Evolutionary conservation across 148 eudicot genomes (phyloP).

Genomic region (Cornus controversa): DNA sequence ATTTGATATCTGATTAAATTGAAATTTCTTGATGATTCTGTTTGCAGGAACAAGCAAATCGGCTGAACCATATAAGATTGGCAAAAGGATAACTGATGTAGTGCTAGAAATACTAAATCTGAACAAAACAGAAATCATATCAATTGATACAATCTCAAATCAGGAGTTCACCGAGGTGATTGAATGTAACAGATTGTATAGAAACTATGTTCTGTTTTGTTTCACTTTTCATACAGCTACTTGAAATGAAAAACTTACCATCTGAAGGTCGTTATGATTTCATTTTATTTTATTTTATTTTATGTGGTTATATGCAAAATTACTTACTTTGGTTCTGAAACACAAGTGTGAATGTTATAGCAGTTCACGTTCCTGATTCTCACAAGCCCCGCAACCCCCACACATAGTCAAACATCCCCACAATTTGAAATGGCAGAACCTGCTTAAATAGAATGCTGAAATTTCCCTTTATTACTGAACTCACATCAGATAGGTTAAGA

Average conservation of each 20-base stretch:
- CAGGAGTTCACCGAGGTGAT: slow-evolving; percentile 96
- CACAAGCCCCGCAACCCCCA: no score
- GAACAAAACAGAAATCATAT: slow-evolving; percentile 74
- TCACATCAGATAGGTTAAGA: not conserved
- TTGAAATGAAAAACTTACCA: no score
- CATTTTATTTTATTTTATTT: no score
- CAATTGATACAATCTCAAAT: slow-evolving; percentile 88
- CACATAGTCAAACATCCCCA: no score
- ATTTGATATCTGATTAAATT: slow-evolving; percentile 9
- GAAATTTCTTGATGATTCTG: slow-evolving; percentile 21
- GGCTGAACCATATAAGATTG: slow-evolving; percentile 75
- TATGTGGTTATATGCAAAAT: not conserved
- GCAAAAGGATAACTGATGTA: slow-evolving; percentile 68
- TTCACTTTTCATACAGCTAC: no score
- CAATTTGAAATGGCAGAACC: not conserved
- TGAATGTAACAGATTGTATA: not conserved
- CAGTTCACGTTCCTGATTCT: not conserved
- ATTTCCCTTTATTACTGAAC: not conserved
- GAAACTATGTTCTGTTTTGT: no score
- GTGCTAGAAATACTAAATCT: slow-evolving; percentile 92
- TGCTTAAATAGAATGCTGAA: not conserved
- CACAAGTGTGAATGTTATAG: not conserved
- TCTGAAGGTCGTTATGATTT: no score
- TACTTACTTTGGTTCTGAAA: not conserved
- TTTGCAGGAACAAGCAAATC: slow-evolving; percentile 78